Base-by-base conservation (phyloP, 345 rosid genomes). In the Rubroshorea leprosula region DNA sequence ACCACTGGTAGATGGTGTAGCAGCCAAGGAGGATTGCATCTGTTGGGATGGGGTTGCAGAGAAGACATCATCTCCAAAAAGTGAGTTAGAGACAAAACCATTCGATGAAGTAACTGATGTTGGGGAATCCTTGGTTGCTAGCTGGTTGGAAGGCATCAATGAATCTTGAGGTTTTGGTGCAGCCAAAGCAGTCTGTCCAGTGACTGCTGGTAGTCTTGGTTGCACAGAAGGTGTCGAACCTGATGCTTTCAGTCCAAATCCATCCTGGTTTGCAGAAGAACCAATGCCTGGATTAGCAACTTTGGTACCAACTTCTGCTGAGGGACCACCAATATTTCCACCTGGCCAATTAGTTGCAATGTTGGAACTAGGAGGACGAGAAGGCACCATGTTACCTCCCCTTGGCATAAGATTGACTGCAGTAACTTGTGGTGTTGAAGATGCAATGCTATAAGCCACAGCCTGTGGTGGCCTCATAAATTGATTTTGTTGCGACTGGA, bases 51-150 rank as follows among this genome's bases (percentile, higher is more conserved):
- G 78, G 66, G 70, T 15, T 58, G 72, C 79, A 55, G 97, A 69
- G 74, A 89, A 84, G 25, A 76, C 88, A 75, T 81, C 88, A 75
- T 81, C 95, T 56, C 94, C 94, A 45, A 83, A 85, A 66, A 73
- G 78, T 57, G 99, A 80, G 65, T 79, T 78, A 54, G 94, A 60
- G 61, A 91, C 53, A 67, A 82, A 72, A 13, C 91, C 90, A 63
- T 89, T 93, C 65, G 85, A 82, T 52, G 89, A 78, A 72, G 66
- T 78, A 62, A 60, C 73, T 52, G 57, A 50, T 52, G 72, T 69
- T 69, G 80, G 81, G 15, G 86, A 57, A 73, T 84, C 85, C 68
- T 68, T 79, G 49, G 66, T 58, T 55, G 64, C 73, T 27, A 66
- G 57, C 62, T 73, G 84, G 70, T 53, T 74, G 55, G 80, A 69